Evolutionary conservation across 345 rosid genomes (phyloP).

Genomic region (Corchorus olitorius): DNA sequence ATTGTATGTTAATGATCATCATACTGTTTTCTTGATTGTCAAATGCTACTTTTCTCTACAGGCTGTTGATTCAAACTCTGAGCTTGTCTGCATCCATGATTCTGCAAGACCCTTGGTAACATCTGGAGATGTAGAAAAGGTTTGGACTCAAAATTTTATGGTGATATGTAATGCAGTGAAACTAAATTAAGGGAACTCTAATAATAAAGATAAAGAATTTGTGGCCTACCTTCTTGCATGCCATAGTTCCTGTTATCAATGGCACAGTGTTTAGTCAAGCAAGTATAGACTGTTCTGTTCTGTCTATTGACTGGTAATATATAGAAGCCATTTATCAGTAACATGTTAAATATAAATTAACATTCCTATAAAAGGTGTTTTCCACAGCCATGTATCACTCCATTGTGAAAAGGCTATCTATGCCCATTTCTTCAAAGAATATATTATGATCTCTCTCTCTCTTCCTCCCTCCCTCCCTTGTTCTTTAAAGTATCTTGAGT

Average conservation of each 20-base stretch:
- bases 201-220: neutral
- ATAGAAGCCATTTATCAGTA: too few relatives aligned
- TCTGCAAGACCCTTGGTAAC: constrained; percentile 88
- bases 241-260: neutral
- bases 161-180: neutral
- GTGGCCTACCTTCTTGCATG: neutral
- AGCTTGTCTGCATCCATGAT: constrained; percentile 95
- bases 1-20: neutral
- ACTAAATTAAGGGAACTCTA: neutral
- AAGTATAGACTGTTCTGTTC: neutral
- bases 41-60: constrained; percentile 30
- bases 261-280: neutral
- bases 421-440: too few relatives aligned
- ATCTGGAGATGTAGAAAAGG: constrained; percentile 74
- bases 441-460: too few relatives aligned
- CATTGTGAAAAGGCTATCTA: too few relatives aligned
- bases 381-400: too few relatives aligned
- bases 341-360: too few relatives aligned
- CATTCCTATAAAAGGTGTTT: too few relatives aligned
- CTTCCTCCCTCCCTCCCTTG: too few relatives aligned
- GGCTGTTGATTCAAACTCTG: constrained; percentile 64
- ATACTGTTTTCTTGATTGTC: neutral
- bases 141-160: constrained; percentile 23
- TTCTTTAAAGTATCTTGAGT: too few relatives aligned
- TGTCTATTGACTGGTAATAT: neutral